phyloP scores from a whole-genome alignment of 352 stramenopile species.

The Thalassiosira ordinaria region DNA sequence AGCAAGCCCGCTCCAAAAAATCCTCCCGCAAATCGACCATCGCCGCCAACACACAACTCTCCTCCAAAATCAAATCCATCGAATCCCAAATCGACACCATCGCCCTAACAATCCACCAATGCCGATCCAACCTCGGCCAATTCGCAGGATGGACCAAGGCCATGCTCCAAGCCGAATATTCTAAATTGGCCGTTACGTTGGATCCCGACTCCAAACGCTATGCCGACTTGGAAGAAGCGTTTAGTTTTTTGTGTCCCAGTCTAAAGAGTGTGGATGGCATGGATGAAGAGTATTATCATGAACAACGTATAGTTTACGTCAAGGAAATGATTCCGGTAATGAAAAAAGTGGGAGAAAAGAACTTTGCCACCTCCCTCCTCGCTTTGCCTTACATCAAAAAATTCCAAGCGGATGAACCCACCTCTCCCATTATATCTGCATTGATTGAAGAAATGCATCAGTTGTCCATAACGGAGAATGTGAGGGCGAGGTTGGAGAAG shows the following conservation, averaged over 20 bases:
- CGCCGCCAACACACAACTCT: too few species aligned
- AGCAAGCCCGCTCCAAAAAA: constrained; percentile 2
- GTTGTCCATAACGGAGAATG: constrained; percentile 9
- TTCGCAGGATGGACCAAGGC: constrained; percentile 10
- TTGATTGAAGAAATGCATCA: constrained; percentile 43
- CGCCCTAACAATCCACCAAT: constrained; percentile 5
- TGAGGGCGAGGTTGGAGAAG: constrained; percentile 18
- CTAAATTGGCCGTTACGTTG: constrained; percentile 18
- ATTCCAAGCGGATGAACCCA: constrained; percentile 22
- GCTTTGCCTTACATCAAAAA: constrained; percentile 34
- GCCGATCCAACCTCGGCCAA: neutral
- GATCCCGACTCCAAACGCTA: constrained; percentile 5
- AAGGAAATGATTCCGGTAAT: constrained; percentile 34
- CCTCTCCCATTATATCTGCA: constrained; percentile 3
- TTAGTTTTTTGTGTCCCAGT: constrained; percentile 24
- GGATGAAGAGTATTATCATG: constrained; percentile 21
- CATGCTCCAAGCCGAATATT: constrained; percentile 38
- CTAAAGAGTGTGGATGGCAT: neutral
- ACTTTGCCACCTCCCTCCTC: neutral
- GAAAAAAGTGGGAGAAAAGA: neutral
- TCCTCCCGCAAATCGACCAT: constrained; percentile 15
- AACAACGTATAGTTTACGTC: constrained; percentile 33
- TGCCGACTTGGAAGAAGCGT: constrained; percentile 24
- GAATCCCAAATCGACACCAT: constrained; percentile 15
- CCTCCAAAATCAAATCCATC: neutral